These are phyloP conservation scores for Solanum lycopersicoides DNA, from an alignment of 257 asterid genomes.

Conservation along the genomic window DNA sequence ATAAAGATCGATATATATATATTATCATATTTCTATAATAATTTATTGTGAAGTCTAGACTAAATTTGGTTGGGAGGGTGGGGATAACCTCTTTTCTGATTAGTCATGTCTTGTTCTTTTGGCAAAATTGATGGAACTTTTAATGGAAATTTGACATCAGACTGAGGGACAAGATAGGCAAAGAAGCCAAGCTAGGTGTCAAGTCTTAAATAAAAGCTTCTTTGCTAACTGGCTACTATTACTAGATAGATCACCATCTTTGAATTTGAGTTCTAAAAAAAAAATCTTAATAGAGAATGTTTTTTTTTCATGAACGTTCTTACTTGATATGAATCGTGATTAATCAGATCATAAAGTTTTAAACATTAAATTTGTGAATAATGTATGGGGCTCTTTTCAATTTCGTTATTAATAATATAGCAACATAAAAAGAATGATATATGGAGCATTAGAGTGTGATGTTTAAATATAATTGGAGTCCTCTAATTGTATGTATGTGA, in stretches of 20 bases:
- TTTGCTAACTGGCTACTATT: neutral
- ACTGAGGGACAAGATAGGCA: slow-evolving; percentile 14
- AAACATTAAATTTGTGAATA: neutral
- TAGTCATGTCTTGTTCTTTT: slow-evolving; percentile 13
- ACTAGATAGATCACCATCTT: neutral
- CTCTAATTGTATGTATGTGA: neutral
- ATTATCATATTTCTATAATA: neutral
- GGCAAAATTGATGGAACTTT: slow-evolving; percentile 8
- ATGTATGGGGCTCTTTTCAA: neutral
- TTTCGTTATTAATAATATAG: neutral
- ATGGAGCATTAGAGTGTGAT: neutral
- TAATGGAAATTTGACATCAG: slow-evolving; percentile 3
- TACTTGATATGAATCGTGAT: neutral
- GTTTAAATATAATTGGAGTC: neutral
- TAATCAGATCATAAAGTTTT: neutral
- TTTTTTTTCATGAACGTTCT: neutral
- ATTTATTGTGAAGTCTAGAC: neutral
- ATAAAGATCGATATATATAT: neutral
- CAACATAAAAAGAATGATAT: neutral
- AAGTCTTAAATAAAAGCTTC: neutral
- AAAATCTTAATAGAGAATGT: neutral
- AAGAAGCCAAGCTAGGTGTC: slow-evolving; percentile 7
- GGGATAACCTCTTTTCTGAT: slow-evolving; percentile 7
- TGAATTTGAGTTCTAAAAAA: neutral
- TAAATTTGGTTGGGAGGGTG: slow-evolving; percentile 1